Evolutionary conservation across 1,139 yeast species (phyloP), one percentile per base, ranked within the genome.

Genomic region (Sugiyamaella paludigena): DNA sequence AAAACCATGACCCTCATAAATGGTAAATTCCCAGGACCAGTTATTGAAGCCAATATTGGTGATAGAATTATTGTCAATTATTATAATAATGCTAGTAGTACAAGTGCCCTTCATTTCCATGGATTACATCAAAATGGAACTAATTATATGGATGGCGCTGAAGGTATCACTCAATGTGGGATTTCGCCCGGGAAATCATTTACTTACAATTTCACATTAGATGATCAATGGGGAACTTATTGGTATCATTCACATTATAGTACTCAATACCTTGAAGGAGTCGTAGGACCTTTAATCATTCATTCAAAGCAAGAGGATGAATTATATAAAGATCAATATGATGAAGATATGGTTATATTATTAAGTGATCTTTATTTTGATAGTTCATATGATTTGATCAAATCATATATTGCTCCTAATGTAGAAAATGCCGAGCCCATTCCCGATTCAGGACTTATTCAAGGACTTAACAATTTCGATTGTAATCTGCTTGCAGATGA

Each of bases 341-440:
- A 84, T 59, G 84, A 84, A 60, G 95, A 87, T 58, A 74, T 77
- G 30, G 69, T 78, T 1, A 63, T 88, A 43, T 67, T 82, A 7
- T 63, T 88, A 26, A 71, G 81, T 38, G 96, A 88, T 58, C 83
- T 91, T 84, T 88, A 87, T 67, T 91, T 84, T 65, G 70, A 75
- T 42, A 72, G 80, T 30, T 72, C 75, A 12, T 74, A 62, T 3
- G 72, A 84, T 57, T 70, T 78, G 55, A 68, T 76, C 8, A 57
- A 61, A 9, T 85, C 83, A 67, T 68, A 85, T 68, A 77, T 71
- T 60, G 72, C 76, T 55, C 82, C 76, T 66, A 84, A 85, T 65
- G 92, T 95, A 40, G 87, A 94, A 4, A 95, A 95, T 54, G 91
- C 91, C 28, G 96, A 87, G 67, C 96, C 96, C 35, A 80, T 87